Base-by-base conservation (phyloP, 1,284 basidiomycete genomes). In the Cystobasidiaceae sp. region DNA sequence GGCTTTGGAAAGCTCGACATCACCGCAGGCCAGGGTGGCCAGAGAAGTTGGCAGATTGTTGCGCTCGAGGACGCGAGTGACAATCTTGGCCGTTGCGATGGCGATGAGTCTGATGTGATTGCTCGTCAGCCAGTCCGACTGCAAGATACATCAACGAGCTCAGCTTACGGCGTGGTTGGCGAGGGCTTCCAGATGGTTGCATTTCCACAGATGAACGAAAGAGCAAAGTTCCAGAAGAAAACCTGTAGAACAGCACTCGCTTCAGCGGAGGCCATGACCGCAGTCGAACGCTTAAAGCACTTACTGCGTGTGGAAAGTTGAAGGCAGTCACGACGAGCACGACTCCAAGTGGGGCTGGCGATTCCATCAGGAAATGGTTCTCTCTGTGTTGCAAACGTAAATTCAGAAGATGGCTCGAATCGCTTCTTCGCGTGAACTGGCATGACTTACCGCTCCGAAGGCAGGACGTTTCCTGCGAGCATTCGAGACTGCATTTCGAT, bases 161-260 rank as follows among this genome's bases (percentile, higher is more conserved):
- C 34, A 19, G 41, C 61, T 45, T 94, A 79, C 0, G 93, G 88
- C 0, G 93, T 97, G 3, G 84, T 89, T 0, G 88, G 90, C 0
- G 90, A 88, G 1, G 93, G 93, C 76, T 97, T 97, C 93, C 93
- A 97, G 48, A 97, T 79, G 0, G 91, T 93, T 1, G 90, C 86
- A 77, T 97, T 97, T 7, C 92, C 93, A 34, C 90, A 89, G 1
- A 89, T 87, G 60, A 97, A 80, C 1, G 91, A 90, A 30, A 97
- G 81, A 1, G 90, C 84, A 48, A 96, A 82, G 77, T 97, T 97
- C 93, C 89, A 91, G 57, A 54, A 71, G 39, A 64, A 64, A 44
- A 64, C 61, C 61, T 64, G 44, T 11, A 27, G 4, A 25, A 17
- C 46, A 49, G 30, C 8, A 15, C 17, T 49, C 46, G 30, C 21